phyloP scores from a whole-genome alignment of 768 basidiomycete species.

The Mrakia hoshinonis region DNA sequence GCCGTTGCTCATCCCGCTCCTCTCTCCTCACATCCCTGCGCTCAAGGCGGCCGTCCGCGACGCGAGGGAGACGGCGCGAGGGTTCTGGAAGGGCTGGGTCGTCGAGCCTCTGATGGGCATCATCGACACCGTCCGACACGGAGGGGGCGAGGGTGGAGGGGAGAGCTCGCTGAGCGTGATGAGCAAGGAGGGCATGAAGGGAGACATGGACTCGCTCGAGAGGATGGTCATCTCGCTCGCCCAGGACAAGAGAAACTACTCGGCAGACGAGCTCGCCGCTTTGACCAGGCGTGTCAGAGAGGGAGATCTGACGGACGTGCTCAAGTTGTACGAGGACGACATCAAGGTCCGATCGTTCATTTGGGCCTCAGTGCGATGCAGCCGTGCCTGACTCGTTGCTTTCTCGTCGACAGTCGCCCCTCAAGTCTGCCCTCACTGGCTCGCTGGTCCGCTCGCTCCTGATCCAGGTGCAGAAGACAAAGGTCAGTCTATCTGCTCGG shows the following conservation, averaged over 20 bases:
- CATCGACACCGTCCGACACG: conserved; percentile 69
- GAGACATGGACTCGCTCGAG: conserved; percentile 85
- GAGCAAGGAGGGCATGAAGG: conserved; percentile 66
- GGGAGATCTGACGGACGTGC: conserved; percentile 79
- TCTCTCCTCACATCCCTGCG: conserved; percentile 54
- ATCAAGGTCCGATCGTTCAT: conserved; percentile 52
- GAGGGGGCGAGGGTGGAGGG: conserved; percentile 51
- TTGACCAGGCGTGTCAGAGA: conserved; percentile 59
- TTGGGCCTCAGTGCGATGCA: background rate
- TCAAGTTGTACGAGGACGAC: conserved; percentile 82
- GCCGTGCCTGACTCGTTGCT: background rate
- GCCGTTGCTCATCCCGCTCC: conserved; percentile 55
- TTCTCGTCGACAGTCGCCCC: conserved; percentile 46
- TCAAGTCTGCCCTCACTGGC: conserved; percentile 70
- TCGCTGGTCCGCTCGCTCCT: conserved; percentile 74
- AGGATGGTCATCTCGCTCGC: conserved; percentile 84
- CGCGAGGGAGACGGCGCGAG: conserved; percentile 55
- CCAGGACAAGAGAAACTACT: conserved; percentile 64
- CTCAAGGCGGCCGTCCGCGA: conserved; percentile 54
- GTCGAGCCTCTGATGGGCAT: conserved; percentile 77
- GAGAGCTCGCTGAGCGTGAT: conserved; percentile 55
- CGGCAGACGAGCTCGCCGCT: conserved; percentile 53
- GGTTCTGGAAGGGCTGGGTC: conserved; percentile 75
- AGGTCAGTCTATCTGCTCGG: conserved; percentile 46
- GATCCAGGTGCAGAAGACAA: conserved; percentile 91